A percentile compares a stretch with the other conserved stretches of the same genome.
These are phyloP conservation scores for Jatropha curcas DNA, from an alignment of 345 rosid species.

Conservation along the genomic window DNA sequence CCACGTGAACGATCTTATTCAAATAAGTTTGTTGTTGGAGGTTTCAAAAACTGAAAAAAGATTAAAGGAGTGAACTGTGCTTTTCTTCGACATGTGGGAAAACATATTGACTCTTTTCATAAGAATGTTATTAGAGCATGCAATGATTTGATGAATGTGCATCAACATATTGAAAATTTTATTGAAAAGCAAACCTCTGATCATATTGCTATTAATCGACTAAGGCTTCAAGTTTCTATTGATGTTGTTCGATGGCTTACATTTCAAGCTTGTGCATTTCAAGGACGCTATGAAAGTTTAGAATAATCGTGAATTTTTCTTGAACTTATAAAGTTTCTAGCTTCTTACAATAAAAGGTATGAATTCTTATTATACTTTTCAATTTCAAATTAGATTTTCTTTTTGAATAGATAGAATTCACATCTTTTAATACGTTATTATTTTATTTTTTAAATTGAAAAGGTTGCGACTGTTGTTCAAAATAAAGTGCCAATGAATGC, in stretches of 20 bases:
- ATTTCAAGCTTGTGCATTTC: background rate
- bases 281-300: background rate
- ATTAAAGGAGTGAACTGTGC: background rate
- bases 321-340: background rate
- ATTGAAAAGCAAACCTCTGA: background rate
- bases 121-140: background rate
- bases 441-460: background rate
- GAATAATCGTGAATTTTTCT: background rate
- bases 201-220: slow-evolving; percentile 2
- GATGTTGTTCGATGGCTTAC: slow-evolving; percentile 1
- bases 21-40: background rate
- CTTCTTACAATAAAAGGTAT: background rate
- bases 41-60: background rate
- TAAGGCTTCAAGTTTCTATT: background rate
- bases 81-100: background rate
- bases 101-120: background rate
- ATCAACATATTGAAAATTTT: background rate
- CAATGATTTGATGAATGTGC: background rate
- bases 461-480: background rate
- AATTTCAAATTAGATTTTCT: background rate
- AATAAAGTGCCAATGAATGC: background rate
- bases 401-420: background rate
- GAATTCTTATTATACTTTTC: background rate
- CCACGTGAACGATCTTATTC: background rate
- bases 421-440: background rate